Conservation (phyloP, 83 land plant genomes). For the Diphasiastrum complanatum region DNA sequence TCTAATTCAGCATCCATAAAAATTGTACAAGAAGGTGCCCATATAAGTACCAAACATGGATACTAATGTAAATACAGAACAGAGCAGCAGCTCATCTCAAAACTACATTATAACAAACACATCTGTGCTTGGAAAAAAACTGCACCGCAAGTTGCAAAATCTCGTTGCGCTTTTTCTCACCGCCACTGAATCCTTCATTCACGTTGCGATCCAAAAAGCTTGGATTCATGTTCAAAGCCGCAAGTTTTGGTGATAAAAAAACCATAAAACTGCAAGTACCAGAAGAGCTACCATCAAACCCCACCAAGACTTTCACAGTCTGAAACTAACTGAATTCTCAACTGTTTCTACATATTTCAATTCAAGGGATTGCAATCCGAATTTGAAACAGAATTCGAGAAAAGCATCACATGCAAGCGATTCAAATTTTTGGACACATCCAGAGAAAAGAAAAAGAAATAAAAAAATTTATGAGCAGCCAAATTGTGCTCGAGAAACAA, state of each 20-base stretch:
- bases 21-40: no score
- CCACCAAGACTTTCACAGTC: background rate
- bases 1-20: no score
- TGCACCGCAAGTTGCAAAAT: slow-evolving; percentile 90
- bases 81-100: no score
- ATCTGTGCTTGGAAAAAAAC: background rate
- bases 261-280: slow-evolving; percentile 68
- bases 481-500: no score
- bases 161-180: slow-evolving; percentile 94
- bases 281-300: background rate
- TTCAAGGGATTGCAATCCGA: background rate
- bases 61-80: no score
- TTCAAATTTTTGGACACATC: no score
- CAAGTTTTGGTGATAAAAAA: slow-evolving; percentile 55
- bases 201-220: slow-evolving; percentile 86
- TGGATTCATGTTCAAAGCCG: slow-evolving; percentile 75
- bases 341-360: no score
- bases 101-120: background rate
- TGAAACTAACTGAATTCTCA: no score
- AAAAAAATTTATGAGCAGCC: no score
- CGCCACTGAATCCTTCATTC: slow-evolving; percentile 98
- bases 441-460: no score
- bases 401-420: no score
- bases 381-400: background rate
- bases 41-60: no score